A percentile compares a stretch with the other conserved stretches of the same genome.
Evolutionary conservation across 805 yeast species (phyloP).

Genomic region (Candida boleticola): DNA sequence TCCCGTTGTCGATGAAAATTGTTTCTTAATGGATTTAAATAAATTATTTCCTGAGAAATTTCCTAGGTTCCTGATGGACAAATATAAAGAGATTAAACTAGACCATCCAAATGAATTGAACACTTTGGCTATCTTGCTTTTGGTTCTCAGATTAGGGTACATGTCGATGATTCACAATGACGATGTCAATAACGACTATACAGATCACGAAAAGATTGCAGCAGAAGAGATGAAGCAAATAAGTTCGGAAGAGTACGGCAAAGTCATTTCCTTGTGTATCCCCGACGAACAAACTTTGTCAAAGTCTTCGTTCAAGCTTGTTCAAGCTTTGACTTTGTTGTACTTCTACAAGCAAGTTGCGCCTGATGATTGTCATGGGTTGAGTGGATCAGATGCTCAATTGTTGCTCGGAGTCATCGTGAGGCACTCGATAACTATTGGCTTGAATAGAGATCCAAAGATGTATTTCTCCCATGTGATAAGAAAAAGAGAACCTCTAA

Average conservation of each 20-base stretch:
- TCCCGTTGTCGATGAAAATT: conserved; percentile 32
- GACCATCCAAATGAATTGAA: conserved; percentile 30
- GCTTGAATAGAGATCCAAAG: conserved; percentile 40
- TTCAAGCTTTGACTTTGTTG: conserved; percentile 33
- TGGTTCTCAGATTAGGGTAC: conserved; percentile 35
- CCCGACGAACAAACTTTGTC: conserved; percentile 27
- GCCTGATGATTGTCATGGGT: conserved; percentile 43
- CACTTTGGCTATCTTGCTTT: conserved; percentile 27
- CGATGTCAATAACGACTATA: conserved; percentile 23
- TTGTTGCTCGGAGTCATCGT: conserved; percentile 35
- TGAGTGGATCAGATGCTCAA: conserved; percentile 39
- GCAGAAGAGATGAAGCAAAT: conserved; percentile 29
- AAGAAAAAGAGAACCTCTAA: conserved; percentile 22
- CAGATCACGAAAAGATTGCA: conserved; percentile 23
- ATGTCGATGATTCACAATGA: conserved; percentile 38
- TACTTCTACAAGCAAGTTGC: conserved; percentile 35
- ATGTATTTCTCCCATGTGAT: conserved; percentile 26
- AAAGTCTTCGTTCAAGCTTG: conserved; percentile 33
- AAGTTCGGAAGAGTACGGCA: conserved; percentile 26
- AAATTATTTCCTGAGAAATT: conserved; percentile 21
- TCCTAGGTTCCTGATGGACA: conserved; percentile 16
- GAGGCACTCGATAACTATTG: conserved; percentile 39
- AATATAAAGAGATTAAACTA: conserved; percentile 20
- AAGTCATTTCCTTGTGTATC: conserved; percentile 32
- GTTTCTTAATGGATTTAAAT: conserved; percentile 24